A percentile compares a stretch with the other conserved stretches of the same genome.
Conservation (phyloP, 2,329 filamentous ascomycete species). For the Nothopassalora personata region DNA sequence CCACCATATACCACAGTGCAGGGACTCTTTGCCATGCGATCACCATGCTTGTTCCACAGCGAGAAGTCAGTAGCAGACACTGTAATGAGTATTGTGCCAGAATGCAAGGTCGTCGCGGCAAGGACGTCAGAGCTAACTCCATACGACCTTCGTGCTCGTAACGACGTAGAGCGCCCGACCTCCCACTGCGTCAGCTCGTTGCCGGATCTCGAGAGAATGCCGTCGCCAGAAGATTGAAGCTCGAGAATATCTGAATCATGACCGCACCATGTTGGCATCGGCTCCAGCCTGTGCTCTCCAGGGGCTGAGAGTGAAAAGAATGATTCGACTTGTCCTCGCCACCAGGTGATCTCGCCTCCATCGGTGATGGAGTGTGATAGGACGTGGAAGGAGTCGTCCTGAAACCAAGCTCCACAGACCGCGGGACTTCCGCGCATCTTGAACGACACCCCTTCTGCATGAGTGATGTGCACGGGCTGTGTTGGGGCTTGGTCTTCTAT, state of each 20-base stretch:
- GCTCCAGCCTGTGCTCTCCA: slow-evolving; percentile 18
- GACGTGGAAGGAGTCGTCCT: slow-evolving; percentile 40
- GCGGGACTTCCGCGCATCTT: slow-evolving; percentile 17
- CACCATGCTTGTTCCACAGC: slow-evolving; percentile 4
- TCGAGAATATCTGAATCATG: slow-evolving; percentile 6
- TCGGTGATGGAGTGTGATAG: slow-evolving; percentile 69
- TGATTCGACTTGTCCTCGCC: slow-evolving; percentile 70
- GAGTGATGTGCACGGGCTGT: slow-evolving; percentile 79
- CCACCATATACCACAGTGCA: neutral
- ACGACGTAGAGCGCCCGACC: neutral
- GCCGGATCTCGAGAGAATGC: slow-evolving; percentile 3
- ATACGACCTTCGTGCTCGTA: slow-evolving; percentile 1
- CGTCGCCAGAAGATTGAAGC: neutral
- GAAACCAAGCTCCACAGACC: slow-evolving; percentile 26
- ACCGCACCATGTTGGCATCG: slow-evolving; percentile 13
- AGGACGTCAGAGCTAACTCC: slow-evolving; percentile 1
- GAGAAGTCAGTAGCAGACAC: neutral
- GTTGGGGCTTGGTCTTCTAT: slow-evolving; percentile 36
- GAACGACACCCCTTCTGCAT: slow-evolving; percentile 56
- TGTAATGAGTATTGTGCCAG: slow-evolving; percentile 1
- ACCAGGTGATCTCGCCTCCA: slow-evolving; percentile 76
- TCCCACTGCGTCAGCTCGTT: slow-evolving; percentile 6
- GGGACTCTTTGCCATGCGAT: neutral
- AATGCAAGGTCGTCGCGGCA: neutral
- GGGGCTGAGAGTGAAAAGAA: slow-evolving; percentile 63